Evolutionary conservation across 2,329 filamentous ascomycete genomes (phyloP), one percentile per base, ranked within the genome.

Genomic region (Paraphaeosphaeria minitans): DNA sequence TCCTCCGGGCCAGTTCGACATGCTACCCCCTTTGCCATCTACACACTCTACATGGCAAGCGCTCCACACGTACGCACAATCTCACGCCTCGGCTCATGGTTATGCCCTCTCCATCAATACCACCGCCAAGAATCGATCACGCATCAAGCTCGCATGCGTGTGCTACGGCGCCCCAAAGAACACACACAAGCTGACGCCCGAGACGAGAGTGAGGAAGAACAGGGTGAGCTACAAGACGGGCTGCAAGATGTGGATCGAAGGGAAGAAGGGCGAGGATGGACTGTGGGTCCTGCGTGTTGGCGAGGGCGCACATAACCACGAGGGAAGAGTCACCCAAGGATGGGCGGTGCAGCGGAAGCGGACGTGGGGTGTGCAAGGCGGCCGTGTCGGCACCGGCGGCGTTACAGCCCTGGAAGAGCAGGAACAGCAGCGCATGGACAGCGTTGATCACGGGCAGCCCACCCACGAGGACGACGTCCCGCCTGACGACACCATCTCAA

Each of bases 31-130:
- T 0, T 59, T 63, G 2, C n/a, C 55, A 14, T 69, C 64, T 8
- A 68, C 65, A 1, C 72, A 74, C 46, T 50, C 61, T 9, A 66
- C 66, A 9, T 74, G 70, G 70, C 68, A 71, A 46, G 64, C 66
- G 3, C 68, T 76, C 2, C 68, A 75, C 61, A 65, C 67, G 27
- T 73, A 66, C 51, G 73, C 72, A 9, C 72, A 76, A 58, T 63
- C 62, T 22, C 70, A 75, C 55, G 73, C 73, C n/a, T 65, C 72
- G 0, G 58, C 64, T 16, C 71, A 76, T 47, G 73, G 73, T 14
- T 76, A 76, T 54, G 73, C 73, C 1, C 63, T 76, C 19, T 66
- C 63, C 43, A 76, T 76, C 61, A 76, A 75, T 57, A 75, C 72
- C 4, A 75, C 72, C n/a, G 71, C 71, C 4, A 74, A 72, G 59